Conservation (phyloP, 208 protist genomes). For the Trypanosoma congolense region DNA sequence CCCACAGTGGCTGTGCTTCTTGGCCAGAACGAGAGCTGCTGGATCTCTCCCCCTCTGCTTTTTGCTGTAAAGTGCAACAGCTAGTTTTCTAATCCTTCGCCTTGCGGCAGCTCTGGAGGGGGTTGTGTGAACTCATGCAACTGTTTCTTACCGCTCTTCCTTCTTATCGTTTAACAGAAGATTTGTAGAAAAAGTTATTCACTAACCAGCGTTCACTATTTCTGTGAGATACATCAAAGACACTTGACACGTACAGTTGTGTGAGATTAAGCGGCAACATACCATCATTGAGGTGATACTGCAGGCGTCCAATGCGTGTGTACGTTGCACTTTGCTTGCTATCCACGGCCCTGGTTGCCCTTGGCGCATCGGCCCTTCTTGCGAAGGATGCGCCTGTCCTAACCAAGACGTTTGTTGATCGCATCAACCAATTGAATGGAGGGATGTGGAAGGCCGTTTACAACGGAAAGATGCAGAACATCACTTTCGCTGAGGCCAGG, state of each 20-base stretch:
- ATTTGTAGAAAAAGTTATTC: no score
- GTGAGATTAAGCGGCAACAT: no score
- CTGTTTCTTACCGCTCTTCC: no score
- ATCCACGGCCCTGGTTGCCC: constrained; percentile 9
- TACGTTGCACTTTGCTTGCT: neutral
- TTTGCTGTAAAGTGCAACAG: neutral
- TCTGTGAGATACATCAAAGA: no score
- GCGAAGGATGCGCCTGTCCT: constrained; percentile 18
- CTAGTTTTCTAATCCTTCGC: neutral
- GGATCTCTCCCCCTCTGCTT: no score
- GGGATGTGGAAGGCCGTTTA: constrained; percentile 56
- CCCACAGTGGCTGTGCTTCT: no score
- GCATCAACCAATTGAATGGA: constrained; percentile 36
- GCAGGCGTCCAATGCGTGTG: neutral
- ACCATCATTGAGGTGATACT: neutral
- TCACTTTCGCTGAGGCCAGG: constrained; percentile 33
- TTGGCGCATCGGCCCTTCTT: constrained; percentile 25
- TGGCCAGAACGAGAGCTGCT: no score
- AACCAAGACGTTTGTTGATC: constrained; percentile 20
- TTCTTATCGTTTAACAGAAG: no score
- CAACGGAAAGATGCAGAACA: constrained; percentile 28
- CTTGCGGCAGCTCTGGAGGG: no score
- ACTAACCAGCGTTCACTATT: no score
- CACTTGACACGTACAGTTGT: no score
- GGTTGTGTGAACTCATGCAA: no score